Evolutionary conservation across 2,329 filamentous ascomycete genomes (phyloP), one percentile per base, ranked within the genome.

Genomic region (Parastagonospora avenae): DNA sequence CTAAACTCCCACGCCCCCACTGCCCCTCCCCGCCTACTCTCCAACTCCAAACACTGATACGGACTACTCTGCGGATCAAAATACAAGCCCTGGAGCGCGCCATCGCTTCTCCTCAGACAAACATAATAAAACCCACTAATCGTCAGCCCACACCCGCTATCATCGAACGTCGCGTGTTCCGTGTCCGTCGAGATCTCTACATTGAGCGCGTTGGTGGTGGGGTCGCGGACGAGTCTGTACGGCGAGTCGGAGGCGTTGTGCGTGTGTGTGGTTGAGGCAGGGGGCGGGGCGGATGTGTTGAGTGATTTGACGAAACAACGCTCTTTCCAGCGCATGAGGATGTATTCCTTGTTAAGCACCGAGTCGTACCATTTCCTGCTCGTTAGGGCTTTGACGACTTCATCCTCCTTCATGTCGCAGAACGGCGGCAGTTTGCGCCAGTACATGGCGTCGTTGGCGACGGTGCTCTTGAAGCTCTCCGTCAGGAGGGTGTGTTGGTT

Each of bases 301-400:
- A 72, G 58, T 4, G 63, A 64, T 43, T 71, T 73, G 35, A 80
- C 75, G 52, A 81, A 80, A 57, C 78, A 80, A 11, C 75, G 72
- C 63, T 81, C 81, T 63, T 83, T 83, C 80, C 80, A 82, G 27
- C 81, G 74, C 80, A 83, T 83, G 40, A 82, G 74, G 19, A 83
- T 74, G 73, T 79, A 83, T n/a, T 81, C 74, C 28, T 74, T 64
- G 38, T 68, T 69, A 12, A 82, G 63, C 5, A 67, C 66, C 8
- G 67, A 55, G 1, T 49, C 49, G 45, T 66, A 60, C 66, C 64
- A 74, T 11, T 64, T 62, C 43, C 68, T 71, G 44, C 72, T 77
- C 8, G 80, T 73, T 7, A 83, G 64, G 4, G 72, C 68, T n/a
- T 71, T 65, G 1, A 77, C 75, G 9, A 80, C 60, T 10, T 79